Percentiles rank a stretch among this genome's conserved stretches.
phyloP scores from a whole-genome alignment of 2,329 filamentous ascomycete species.

The Neurospora sp. region DNA sequence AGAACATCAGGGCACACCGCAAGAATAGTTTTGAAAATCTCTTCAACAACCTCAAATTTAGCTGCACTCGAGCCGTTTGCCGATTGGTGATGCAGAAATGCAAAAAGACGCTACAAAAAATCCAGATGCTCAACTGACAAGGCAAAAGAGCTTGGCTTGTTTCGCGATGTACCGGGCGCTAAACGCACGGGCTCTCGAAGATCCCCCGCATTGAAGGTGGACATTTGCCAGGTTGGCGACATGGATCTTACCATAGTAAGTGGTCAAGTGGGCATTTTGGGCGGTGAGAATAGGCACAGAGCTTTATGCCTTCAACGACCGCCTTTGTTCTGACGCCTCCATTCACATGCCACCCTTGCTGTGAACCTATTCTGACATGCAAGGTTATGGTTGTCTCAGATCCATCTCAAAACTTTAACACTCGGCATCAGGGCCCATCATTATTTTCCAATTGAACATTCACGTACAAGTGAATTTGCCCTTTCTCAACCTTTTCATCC shows the following conservation, averaged over 20 bases:
- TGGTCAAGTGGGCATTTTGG: not conserved
- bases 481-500: not conserved
- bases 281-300: conserved; percentile 6
- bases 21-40: not conserved
- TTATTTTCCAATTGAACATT: not conserved
- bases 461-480: not conserved
- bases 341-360: not conserved
- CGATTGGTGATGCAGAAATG: not conserved
- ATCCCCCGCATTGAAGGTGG: not conserved
- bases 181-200: not conserved
- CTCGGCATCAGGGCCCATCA: not conserved
- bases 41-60: not conserved
- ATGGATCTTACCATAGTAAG: not conserved
- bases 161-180: not conserved
- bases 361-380: not conserved
- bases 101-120: not conserved
- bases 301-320: conserved; percentile 3
- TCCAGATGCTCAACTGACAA: not conserved
- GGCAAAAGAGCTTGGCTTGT: not conserved
- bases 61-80: not conserved
- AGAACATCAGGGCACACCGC: not conserved
- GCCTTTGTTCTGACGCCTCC: conserved; percentile 1
- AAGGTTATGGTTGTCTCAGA: not conserved
- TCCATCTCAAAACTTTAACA: not conserved
- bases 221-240: not conserved